A percentile compares a stretch with the other conserved stretches of the same genome.
phyloP scores from a whole-genome alignment of 352 stramenopile genomes.

The Paralagenidium karlingii region DNA sequence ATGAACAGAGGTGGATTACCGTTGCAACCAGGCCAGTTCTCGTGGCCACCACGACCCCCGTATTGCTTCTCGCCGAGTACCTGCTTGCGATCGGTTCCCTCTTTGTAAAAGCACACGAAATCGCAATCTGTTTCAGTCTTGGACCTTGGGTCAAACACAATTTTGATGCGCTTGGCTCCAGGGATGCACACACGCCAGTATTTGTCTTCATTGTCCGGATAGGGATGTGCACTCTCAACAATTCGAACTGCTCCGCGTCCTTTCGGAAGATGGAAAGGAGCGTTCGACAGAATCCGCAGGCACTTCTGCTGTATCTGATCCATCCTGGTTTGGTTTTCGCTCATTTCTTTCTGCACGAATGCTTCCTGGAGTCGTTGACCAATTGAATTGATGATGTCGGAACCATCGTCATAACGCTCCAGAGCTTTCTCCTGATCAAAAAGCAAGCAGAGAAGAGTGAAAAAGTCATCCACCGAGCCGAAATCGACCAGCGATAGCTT shows the following conservation, averaged over 20 bases:
- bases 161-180: constrained; percentile 41
- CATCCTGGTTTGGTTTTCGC: constrained; percentile 9
- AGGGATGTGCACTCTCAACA: constrained; percentile 64
- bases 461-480: constrained; percentile 17
- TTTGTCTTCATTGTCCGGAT: constrained; percentile 47
- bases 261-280: constrained; percentile 14
- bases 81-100: constrained; percentile 22
- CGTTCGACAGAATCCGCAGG: constrained; percentile 15
- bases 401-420: constrained; percentile 12
- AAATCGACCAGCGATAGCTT: constrained; percentile 15
- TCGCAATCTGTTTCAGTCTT: constrained; percentile 57
- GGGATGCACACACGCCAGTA: constrained; percentile 59
- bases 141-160: constrained; percentile 57
- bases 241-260: constrained; percentile 28
- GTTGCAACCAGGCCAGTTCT: constrained; percentile 73
- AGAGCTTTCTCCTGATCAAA: constrained; percentile 10
- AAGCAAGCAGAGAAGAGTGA: constrained; percentile 31
- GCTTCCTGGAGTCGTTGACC: constrained; percentile 11
- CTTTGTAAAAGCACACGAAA: constrained; percentile 63
- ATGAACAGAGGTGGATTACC: constrained; percentile 55
- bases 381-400: constrained; percentile 9
- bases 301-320: constrained; percentile 6
- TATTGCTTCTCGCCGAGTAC: constrained; percentile 42
- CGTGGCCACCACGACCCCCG: constrained; percentile 35
- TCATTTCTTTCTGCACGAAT: constrained; percentile 7